These are phyloP conservation scores for Brasenia schreberi DNA, from an alignment of 164 flowering plant species.

Conservation along the genomic window DNA sequence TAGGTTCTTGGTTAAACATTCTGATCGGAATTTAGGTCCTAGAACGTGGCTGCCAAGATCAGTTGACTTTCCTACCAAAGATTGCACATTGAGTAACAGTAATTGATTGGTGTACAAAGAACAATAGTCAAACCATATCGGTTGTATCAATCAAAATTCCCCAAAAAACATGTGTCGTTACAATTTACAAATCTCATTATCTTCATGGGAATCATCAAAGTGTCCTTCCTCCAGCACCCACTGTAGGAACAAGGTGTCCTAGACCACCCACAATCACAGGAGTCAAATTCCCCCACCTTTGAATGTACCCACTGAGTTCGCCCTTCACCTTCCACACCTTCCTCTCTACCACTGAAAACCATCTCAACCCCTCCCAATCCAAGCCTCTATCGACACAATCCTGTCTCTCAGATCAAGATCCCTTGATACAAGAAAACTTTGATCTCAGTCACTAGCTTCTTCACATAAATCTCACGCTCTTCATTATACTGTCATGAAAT, in stretches of 20 bases:
- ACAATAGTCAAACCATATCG: too few species aligned
- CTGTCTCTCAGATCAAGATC: constrained; percentile 55
- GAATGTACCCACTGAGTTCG: constrained; percentile 64
- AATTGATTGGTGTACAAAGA: too few species aligned
- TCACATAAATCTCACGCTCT: constrained; percentile 58
- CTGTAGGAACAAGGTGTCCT: constrained; percentile 71
- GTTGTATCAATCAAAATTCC: too few species aligned
- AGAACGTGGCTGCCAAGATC: too few species aligned
- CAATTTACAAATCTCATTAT: too few species aligned
- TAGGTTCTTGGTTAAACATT: too few species aligned
- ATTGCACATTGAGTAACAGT: too few species aligned
- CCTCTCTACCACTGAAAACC: constrained; percentile 43
- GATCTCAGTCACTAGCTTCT: constrained; percentile 17
- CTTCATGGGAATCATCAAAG: constrained; percentile 17
- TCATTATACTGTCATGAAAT: constrained; percentile 70
- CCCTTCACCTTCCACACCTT: constrained; percentile 52
- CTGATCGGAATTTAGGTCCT: too few species aligned
- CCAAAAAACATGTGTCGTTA: too few species aligned
- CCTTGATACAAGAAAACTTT: constrained; percentile 43
- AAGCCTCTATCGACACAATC: constrained; percentile 54
- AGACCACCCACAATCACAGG: constrained; percentile 60
- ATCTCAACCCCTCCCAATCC: constrained; percentile 51
- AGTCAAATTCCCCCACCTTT: constrained; percentile 51
- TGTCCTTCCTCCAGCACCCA: constrained; percentile 58
- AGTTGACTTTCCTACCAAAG: too few species aligned